A percentile compares a stretch with the other conserved stretches of the same genome.
Evolutionary conservation across 768 basidiomycete species (phyloP).

Genomic region (Hortiboletus campestris): DNA sequence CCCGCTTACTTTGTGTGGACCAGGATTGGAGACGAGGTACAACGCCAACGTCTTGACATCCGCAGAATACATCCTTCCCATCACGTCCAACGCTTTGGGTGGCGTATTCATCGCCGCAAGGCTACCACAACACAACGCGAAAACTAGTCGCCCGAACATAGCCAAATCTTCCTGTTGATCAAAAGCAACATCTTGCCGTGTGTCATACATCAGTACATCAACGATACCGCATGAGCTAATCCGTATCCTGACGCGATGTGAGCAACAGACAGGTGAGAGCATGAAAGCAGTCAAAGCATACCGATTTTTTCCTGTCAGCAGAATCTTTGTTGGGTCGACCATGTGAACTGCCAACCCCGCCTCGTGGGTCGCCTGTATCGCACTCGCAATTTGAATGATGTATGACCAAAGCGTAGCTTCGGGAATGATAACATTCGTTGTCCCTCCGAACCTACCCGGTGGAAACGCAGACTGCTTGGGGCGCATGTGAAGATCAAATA

Average conservation of each 20-base stretch:
- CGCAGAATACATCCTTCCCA: slow-evolving; percentile 69
- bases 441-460: slow-evolving; percentile 37
- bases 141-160: slow-evolving; percentile 82
- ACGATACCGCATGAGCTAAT: slow-evolving; percentile 83
- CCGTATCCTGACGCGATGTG: slow-evolving; percentile 55
- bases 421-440: slow-evolving; percentile 40
- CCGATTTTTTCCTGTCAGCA: slow-evolving; percentile 90
- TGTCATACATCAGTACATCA: slow-evolving; percentile 80
- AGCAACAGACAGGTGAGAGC: not conserved
- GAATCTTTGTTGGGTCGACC: slow-evolving; percentile 82
- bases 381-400: slow-evolving; percentile 84
- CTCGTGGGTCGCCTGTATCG: slow-evolving; percentile 84
- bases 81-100: slow-evolving; percentile 73
- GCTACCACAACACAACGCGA: slow-evolving; percentile 74
- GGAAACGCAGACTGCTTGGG: slow-evolving; percentile 42
- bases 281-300: slow-evolving; percentile 23
- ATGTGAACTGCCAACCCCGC: slow-evolving; percentile 75
- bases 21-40: slow-evolving; percentile 73
- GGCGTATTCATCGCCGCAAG: slow-evolving; percentile 53
- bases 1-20: slow-evolving; percentile 53
- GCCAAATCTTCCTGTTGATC: slow-evolving; percentile 87
- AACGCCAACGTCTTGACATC: slow-evolving; percentile 81
- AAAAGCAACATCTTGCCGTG: slow-evolving; percentile 53
- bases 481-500: slow-evolving; percentile 76
- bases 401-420: slow-evolving; percentile 92